Base-by-base conservation (phyloP, 768 basidiomycete genomes). In the Jaapia argillacea region DNA sequence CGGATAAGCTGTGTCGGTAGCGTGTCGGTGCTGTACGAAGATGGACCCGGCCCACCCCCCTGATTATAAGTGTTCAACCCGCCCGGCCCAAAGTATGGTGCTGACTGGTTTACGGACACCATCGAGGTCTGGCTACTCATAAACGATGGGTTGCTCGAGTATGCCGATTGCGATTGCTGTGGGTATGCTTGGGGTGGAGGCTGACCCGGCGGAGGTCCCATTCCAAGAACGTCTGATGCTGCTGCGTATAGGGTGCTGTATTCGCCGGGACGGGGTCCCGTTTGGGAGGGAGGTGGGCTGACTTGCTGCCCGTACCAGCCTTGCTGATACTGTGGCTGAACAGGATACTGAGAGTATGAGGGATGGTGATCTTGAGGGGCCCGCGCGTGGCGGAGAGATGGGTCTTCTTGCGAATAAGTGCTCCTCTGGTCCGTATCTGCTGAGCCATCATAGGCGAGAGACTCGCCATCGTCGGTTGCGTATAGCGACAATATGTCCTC, bases 171-270 rank as follows among this genome's bases (percentile, higher is more conserved):
- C n/a, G n/a, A n/a, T n/a, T n/a, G n/a, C 45, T 53, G 51, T 50
- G 40, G 52, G 43, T 42, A 38, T 43, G 20, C 36, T 36, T 16
- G 10, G 7, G 43, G 25, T 23, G 48, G 41, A 1, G 52, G 40
- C 3, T 45, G 54, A 18, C 63, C 65, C 12, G 72, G 74, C 36
- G 81, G 81, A 16, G 76, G 82, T 0, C 73, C 78, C 75, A 85
- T 79, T 13, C 86, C 86, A 13, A 90, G 70, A 6, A 88, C 81
- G 57, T 83, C 77, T 6, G 86, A 85, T 6, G 87, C 87, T 12
- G 85, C 86, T 6, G 74, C 72, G 57, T 85, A 82, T 10, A 86
- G 60, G 27, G 71, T 65, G 55, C 79, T 75, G 50, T 75, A 78
- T 42, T 72, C 70, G 24, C 59, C 60, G 28, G 28, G 16, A n/a